Evolutionary conservation across 495 filamentous ascomycete genomes (phyloP), one percentile per base, ranked within the genome.

Genomic region (Hyphodiscus hymeniophilus): DNA sequence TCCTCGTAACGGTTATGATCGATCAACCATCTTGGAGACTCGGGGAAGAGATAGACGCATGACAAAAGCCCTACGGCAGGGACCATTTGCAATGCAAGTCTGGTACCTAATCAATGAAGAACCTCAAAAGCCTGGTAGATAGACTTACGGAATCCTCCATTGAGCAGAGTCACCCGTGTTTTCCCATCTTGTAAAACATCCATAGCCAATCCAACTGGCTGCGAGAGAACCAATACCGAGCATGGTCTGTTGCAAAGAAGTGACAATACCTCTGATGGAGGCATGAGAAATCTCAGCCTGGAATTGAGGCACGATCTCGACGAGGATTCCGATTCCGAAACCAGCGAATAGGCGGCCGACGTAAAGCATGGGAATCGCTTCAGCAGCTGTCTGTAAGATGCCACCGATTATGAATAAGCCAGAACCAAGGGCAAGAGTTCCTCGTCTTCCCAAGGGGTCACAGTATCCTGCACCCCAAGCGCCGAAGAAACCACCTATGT

Each of bases 221-320:
- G 51, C 49, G 13, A 65, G 34, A 53, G 26, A 58, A 3, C 67
- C 64, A 32, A 69, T 49, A 13, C 63, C 68, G 5, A 66, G 38
- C 61, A 71, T 66, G 48, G 69, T 64, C 50, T 71, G 67, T 47
- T 71, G 67, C 11, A 71, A 49, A 38, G 61, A 55, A 5, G 68
- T 71, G 18, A 71, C 54, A 16, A 64, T 58, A 17, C 68, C 73
- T 42, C 72, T 66, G 51, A 76, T 76, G 23, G 56, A 59, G 0
- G 69, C 71, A 54, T 74, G 72, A 4, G 65, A 60, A 7, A 76
- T 60, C 45, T 76, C 72, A 35, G 66, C 66, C 45, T 76, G 70
- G 55, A 75, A 76, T 3, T 72, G 54, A 23, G 72, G 71, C 52
- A 63, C 47, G 24, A 63, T 59, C 59, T 74, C 73, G 48, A 61